A percentile compares a stretch with the other conserved stretches of the same genome.
Evolutionary conservation across 192 early-diverging fungal species (phyloP).

Genomic region (Diversispora eburnea): DNA sequence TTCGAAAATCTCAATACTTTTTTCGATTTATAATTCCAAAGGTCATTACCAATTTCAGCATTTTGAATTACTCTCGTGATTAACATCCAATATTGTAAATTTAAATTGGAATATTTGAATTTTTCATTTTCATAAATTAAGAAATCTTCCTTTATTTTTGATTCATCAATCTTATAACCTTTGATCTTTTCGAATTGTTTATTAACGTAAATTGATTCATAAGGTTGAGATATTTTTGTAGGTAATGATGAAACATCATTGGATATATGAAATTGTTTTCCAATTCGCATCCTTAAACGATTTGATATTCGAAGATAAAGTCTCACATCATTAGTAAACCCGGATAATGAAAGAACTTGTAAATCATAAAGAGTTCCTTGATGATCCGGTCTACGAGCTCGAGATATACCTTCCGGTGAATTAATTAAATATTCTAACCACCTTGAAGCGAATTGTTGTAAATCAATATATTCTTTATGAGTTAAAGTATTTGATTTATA

Average conservation of each 20-base stretch:
- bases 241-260: constrained; percentile 38
- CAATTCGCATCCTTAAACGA: constrained; percentile 59
- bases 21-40: constrained; percentile 53
- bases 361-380: constrained; percentile 55
- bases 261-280: constrained; percentile 50
- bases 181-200: not conserved
- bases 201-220: constrained; percentile 18
- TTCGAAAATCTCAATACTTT: constrained; percentile 42
- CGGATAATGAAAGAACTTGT: constrained; percentile 50
- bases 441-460: constrained; percentile 47
- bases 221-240: constrained; percentile 34
- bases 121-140: constrained; percentile 1
- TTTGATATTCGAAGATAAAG: constrained; percentile 53
- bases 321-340: constrained; percentile 54
- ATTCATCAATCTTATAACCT: not conserved
- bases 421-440: constrained; percentile 54
- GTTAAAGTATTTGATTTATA: constrained; percentile 48
- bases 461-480: constrained; percentile 56
- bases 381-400: constrained; percentile 55
- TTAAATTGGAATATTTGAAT: constrained; percentile 41
- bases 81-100: constrained; percentile 58
- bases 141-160: constrained; percentile 11
- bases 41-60: constrained; percentile 44
- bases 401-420: constrained; percentile 49
- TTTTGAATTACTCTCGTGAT: constrained; percentile 53